These are phyloP conservation scores for Macrotyloma uniflorum DNA, from an alignment of 306 rosid species.

Conservation along the genomic window DNA sequence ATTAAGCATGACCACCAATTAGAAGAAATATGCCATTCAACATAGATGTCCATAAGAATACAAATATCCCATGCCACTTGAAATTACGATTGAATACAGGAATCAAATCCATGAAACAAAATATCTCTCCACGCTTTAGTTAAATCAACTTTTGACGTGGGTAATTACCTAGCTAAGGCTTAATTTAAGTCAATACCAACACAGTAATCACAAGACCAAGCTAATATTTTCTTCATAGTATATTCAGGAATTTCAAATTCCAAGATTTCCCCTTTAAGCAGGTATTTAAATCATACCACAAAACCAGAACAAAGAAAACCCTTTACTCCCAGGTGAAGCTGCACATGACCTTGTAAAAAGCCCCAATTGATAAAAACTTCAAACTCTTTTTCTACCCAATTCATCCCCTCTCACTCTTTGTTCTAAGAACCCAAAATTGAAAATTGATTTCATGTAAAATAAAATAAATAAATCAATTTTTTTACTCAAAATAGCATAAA, in stretches of 20 bases:
- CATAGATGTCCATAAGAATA: neutral
- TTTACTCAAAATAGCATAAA: conserved; percentile 1
- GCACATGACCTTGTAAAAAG: neutral
- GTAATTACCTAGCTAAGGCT: conserved; percentile 12
- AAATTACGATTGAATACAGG: neutral
- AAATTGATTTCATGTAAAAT: neutral
- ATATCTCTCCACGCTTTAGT: conserved; percentile 4
- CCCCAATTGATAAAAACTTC: neutral
- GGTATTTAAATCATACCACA: neutral
- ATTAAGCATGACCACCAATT: neutral
- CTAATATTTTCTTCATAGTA: conserved; percentile 16
- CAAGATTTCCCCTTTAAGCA: neutral
- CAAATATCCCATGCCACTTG: neutral
- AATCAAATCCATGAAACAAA: conserved; percentile 18
- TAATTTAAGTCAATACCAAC: conserved; percentile 16
- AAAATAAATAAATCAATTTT: neutral
- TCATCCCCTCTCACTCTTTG: neutral
- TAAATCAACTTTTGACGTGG: conserved; percentile 13
- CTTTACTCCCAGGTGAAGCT: neutral
- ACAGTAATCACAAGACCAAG: conserved; percentile 8
- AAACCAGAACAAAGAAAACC: conserved; percentile 9
- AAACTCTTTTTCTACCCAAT: neutral
- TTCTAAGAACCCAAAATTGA: conserved; percentile 9
- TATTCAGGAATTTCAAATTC: neutral
- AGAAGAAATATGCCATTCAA: conserved; percentile 25